A percentile compares a stretch with the other conserved stretches of the same genome.
These are phyloP conservation scores for Backusella tarrabulga DNA, from an alignment of 192 early-diverging fungal genomes.

Conservation along the genomic window DNA sequence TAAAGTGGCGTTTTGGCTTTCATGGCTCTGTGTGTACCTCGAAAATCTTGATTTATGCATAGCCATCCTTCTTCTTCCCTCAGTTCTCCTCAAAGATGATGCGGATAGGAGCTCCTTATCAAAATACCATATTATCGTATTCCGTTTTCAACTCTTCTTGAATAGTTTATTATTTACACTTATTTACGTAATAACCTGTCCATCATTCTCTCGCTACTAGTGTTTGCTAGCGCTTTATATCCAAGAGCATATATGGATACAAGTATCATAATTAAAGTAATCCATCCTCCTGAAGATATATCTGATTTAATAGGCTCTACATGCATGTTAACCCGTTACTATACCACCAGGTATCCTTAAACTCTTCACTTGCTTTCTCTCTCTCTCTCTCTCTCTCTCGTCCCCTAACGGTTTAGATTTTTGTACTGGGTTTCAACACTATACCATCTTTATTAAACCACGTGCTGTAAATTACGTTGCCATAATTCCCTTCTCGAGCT, in stretches of 20 bases:
- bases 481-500: neutral
- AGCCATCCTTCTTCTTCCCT: neutral
- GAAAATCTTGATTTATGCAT: neutral
- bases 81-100: neutral
- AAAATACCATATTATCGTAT: neutral
- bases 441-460: neutral
- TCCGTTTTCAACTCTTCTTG: neutral
- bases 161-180: no score
- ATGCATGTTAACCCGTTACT: neutral
- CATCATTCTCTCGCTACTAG: no score
- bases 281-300: neutral
- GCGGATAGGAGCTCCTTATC: neutral
- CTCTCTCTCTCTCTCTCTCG: no score
- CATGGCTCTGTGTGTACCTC: neutral
- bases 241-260: no score
- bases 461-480: neutral
- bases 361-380: no score
- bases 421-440: neutral
- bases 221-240: no score
- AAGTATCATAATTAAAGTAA: no score
- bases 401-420: neutral
- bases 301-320: neutral
- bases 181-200: no score
- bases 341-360: no score
- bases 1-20: neutral